Conservation (phyloP, 1,284 basidiomycete species). For the Pulveroboletus sp. region DNA sequence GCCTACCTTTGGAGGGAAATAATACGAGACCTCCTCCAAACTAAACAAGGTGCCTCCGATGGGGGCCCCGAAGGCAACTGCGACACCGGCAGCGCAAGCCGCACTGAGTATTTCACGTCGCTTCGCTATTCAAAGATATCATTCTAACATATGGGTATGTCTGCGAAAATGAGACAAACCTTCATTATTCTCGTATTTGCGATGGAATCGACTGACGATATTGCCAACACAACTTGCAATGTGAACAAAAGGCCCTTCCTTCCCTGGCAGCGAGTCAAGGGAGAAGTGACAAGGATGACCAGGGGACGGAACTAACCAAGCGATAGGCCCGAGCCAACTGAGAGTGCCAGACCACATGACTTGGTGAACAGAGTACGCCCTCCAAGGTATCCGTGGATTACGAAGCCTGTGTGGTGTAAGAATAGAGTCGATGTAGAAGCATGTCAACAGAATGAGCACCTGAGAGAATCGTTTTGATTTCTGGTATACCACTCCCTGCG, state of each 20-base stretch:
- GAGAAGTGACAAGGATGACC: constrained; percentile 10
- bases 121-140: constrained; percentile 58
- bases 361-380: constrained; percentile 91
- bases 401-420: constrained; percentile 65
- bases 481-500: constrained; percentile 94
- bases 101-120: constrained; percentile 90
- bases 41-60: constrained; percentile 94
- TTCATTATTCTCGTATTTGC: constrained; percentile 93
- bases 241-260: constrained; percentile 97
- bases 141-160: background rate
- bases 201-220: constrained; percentile 85
- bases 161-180: constrained; percentile 44
- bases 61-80: constrained; percentile 89
- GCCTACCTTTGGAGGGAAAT: constrained; percentile 85
- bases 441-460: constrained; percentile 44
- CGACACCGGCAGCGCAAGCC: constrained; percentile 90
- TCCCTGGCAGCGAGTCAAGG: constrained; percentile 44
- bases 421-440: background rate
- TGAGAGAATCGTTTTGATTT: constrained; percentile 95
- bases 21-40: constrained; percentile 92
- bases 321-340: constrained; percentile 88
- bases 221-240: constrained; percentile 95
- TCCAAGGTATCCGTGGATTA: constrained; percentile 97
- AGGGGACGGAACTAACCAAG: constrained; percentile 54
- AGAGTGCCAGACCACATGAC: constrained; percentile 83